Base-by-base conservation (phyloP, 1,139 yeast species). In the Candida tetrigidarum region DNA sequence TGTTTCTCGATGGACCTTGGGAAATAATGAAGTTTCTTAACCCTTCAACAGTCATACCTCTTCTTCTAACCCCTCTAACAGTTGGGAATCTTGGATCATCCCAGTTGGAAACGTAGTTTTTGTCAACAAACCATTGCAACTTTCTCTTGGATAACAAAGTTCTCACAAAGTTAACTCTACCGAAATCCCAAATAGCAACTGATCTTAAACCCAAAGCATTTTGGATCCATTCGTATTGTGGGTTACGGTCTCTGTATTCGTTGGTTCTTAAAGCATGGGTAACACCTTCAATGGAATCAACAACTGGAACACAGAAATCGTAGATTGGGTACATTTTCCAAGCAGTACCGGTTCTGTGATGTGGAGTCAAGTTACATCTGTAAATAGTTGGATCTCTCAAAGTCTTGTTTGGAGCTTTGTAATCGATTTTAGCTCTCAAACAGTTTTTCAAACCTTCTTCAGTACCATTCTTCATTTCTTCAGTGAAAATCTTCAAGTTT, bases 1-100 rank as follows among this genome's bases (percentile, higher is more conserved):
- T 91, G 74, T 93, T 93, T 74, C 87, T 89, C 41, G 97, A 91
- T 38, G 99, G 98, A 62, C 99, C 99, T 75, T 93, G 98, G 43
- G 96, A 80, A 53, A 93, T 78, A 57, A 93, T 88, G 60, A 92
- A 93, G 75, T 87, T 87, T 69, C 93, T 83, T 67, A 93, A 82
- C 55, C 97, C 98, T 73, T 93, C 97, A 52, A 93, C 95, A 37
- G 97, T 84, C 98, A 93, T 93, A 76, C 99, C 99, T 76, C 99
- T 87, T 80, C 98, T 85, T 78, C 97, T 88, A 45, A 92, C 97
- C 76, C 98, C 98, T 71, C 97, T 84, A 35, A 92, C 96, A 40
- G 99, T 93, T 56, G 99, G 99, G 91, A 93, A 93, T 69, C 99
- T 82, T 59, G 99, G 98, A 70, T 93, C 99, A 63, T 92, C 97